These are phyloP conservation scores for Pelargonium myrrhifolium DNA, from an alignment of 441 rosid species.

Conservation along the genomic window DNA sequence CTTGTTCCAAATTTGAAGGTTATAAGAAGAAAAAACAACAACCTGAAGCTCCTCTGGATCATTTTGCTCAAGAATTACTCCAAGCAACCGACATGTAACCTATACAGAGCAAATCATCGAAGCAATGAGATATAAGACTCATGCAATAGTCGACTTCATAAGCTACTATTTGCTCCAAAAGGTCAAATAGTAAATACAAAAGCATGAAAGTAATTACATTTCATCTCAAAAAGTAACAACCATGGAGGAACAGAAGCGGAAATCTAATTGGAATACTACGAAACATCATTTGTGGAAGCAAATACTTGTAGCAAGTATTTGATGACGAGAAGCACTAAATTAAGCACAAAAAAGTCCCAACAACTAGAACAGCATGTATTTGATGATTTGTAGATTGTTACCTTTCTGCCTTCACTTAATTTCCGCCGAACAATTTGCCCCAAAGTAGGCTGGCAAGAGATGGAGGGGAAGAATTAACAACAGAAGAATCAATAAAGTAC, in stretches of 20 bases:
- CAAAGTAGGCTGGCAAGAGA: constrained; percentile 61
- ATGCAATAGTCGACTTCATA: background rate
- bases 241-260: background rate
- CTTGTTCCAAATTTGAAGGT: constrained; percentile 15
- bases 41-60: constrained; percentile 90
- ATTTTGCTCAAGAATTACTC: constrained; percentile 84
- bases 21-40: constrained; percentile 12
- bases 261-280: background rate
- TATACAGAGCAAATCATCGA: constrained; percentile 25
- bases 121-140: constrained; percentile 10
- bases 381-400: constrained; percentile 20
- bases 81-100: constrained; percentile 92
- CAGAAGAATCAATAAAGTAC: too few relatives aligned
- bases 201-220: background rate
- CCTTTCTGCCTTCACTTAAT: constrained; percentile 96
- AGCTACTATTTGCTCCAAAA: background rate
- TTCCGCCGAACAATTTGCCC: constrained; percentile 88
- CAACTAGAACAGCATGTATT: background rate
- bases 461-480: background rate
- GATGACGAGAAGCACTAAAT: background rate
- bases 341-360: background rate
- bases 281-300: background rate
- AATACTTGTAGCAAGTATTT: background rate
- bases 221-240: background rate
- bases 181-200: background rate